Percentiles rank a stretch among this genome's conserved stretches.
These are phyloP conservation scores for Pseudocercospora fuligena DNA, from an alignment of 2,329 filamentous ascomycete genomes.

Conservation along the genomic window DNA sequence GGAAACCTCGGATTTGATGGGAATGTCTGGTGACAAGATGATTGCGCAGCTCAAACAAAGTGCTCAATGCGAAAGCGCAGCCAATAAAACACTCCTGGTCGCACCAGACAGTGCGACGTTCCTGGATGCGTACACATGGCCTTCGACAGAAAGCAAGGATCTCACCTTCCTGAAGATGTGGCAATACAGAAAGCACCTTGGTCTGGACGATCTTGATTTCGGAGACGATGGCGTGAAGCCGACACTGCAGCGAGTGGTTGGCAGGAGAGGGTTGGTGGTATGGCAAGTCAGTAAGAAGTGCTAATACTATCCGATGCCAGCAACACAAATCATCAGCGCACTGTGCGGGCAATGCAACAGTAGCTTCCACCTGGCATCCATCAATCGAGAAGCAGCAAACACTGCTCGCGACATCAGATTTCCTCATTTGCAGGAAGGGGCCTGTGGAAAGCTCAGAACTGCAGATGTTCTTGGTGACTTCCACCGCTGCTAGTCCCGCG, in stretches of 20 bases:
- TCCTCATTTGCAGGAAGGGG: background rate
- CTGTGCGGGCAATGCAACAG: no score
- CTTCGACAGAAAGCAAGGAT: conserved; percentile 20
- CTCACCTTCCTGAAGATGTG: conserved; percentile 69
- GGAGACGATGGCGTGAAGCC: conserved; percentile 75
- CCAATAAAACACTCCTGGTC: conserved; percentile 60
- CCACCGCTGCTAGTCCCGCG: no score
- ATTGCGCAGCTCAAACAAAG: conserved; percentile 62
- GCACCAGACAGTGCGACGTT: conserved; percentile 74
- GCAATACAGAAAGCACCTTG: conserved; percentile 70
- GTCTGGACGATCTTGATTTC: conserved; percentile 81
- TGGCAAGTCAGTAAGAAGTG: conserved; percentile 50
- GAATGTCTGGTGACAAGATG: conserved; percentile 65
- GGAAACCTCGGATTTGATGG: conserved; percentile 75
- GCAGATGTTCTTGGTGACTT: background rate
- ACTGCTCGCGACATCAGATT: background rate
- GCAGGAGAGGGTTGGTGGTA: conserved; percentile 51
- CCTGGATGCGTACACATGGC: conserved; percentile 60
- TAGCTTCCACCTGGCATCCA: no score
- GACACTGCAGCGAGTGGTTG: conserved; percentile 67
- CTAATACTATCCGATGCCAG: conserved; percentile 13
- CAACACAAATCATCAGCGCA: background rate
- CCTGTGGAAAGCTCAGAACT: background rate
- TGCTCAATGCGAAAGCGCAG: conserved; percentile 65
- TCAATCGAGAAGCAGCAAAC: no score